Evolutionary conservation across 2,329 filamentous ascomycete genomes (phyloP), one percentile per base, ranked within the genome.

Genomic region (Hymenoscyphus albidus): DNA sequence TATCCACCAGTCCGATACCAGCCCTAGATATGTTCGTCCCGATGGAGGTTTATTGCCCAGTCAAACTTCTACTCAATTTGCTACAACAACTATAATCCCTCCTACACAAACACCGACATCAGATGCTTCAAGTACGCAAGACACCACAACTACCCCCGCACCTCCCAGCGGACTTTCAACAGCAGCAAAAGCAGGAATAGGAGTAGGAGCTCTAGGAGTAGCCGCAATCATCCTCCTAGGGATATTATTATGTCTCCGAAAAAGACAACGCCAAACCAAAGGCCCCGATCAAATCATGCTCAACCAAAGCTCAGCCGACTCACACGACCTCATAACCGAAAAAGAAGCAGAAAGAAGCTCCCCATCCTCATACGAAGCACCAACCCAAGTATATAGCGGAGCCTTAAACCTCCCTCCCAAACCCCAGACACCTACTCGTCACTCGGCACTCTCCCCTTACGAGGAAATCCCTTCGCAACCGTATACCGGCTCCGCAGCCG

Each of bases 111-210:
- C 44, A 58, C 38, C 16, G 42, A 55, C 58, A 44, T 5, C 44
- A 55, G 38, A 6, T 14, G 10, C 3, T 14, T 13, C 55, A 42
- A 27, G 16, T 18, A 7, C 59, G 5, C 22, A 16, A 13, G 6
- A 7, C 3, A 10, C n/a, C 6, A 18, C 18, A 3, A 1, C 44
- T 10, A n/a, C 44, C 1, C 3, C 7, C 22, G n/a, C 1, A 1
- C 27, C 51, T 40, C 27, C 32, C 5, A 14, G 14, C 18, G 64
- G 64, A 12, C 67, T 72, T 12, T 65, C 66, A 10, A 59, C 61
- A 1, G 69, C 64, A 5, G 68, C 69, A 2, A 70, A 69, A 65
- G 66, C 69, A 2, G 70, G 70, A 12, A 71, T 72, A 6, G 70
- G 68, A 10, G 60, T 72, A 12, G 70, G 69, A 5, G 64, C 63